These are phyloP conservation scores for Penicillium lagena DNA, from an alignment of 495 filamentous ascomycete species.

Conservation along the genomic window DNA sequence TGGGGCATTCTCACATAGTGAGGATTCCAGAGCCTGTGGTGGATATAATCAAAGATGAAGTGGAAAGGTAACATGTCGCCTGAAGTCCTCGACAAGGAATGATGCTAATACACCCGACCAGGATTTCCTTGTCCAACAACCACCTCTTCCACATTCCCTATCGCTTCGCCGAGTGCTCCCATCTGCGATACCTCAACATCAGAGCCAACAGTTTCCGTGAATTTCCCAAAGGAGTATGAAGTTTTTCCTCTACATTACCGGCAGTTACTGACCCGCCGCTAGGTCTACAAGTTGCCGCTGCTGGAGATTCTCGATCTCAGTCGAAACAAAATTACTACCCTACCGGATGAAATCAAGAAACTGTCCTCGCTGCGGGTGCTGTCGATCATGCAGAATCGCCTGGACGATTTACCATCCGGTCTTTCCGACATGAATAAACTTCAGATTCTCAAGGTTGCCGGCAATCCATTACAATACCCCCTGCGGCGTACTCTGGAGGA, in stretches of 20 bases:
- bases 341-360: constrained; percentile 75
- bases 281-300: constrained; percentile 75
- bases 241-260: background rate
- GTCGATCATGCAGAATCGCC: constrained; percentile 76
- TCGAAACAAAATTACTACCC: constrained; percentile 68
- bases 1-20: constrained; percentile 76
- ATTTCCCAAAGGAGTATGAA: constrained; percentile 76
- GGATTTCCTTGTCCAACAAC: constrained; percentile 87
- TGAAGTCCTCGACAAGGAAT: background rate
- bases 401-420: constrained; percentile 73
- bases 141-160: constrained; percentile 69
- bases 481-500: constrained; percentile 37
- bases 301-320: constrained; percentile 92
- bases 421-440: constrained; percentile 85
- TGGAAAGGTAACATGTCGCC: constrained; percentile 64
- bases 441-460: constrained; percentile 78
- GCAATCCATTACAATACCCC: constrained; percentile 64
- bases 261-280: constrained; percentile 16
- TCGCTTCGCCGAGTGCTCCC: constrained; percentile 78
- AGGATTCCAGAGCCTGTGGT: constrained; percentile 83
- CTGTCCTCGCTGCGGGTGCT: constrained; percentile 71
- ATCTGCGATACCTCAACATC: constrained; percentile 92
- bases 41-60: constrained; percentile 85
- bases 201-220: constrained; percentile 80
- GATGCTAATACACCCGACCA: constrained; percentile 19